phyloP scores from a whole-genome alignment of 2,329 filamentous ascomycete species.

The Stachybotrys chlorohalonatus region DNA sequence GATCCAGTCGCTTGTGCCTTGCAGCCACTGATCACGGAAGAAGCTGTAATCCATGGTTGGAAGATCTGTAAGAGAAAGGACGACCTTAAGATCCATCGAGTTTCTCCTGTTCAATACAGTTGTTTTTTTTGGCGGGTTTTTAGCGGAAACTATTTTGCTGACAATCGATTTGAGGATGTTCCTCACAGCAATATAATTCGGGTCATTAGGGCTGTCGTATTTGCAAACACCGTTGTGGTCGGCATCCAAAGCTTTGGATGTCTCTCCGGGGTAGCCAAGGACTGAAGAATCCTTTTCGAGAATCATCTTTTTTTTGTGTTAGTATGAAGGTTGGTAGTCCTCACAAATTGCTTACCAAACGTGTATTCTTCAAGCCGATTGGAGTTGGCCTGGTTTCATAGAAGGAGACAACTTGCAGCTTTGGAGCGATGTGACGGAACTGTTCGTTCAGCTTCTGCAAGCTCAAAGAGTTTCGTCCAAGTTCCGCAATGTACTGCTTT shows the following conservation, averaged over 20 bases:
- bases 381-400: slow-evolving; percentile 29
- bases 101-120: background rate
- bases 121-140: background rate
- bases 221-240: slow-evolving; percentile 35
- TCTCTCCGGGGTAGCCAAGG: slow-evolving; percentile 31
- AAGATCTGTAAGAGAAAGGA: slow-evolving; percentile 14
- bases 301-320: slow-evolving; percentile 15
- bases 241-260: slow-evolving; percentile 24
- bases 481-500: slow-evolving; percentile 28
- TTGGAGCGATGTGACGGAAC: slow-evolving; percentile 28
- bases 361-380: slow-evolving; percentile 9
- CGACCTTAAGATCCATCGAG: slow-evolving; percentile 6
- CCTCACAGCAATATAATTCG: slow-evolving; percentile 24
- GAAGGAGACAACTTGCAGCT: slow-evolving; percentile 32
- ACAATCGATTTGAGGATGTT: slow-evolving; percentile 16
- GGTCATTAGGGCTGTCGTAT: slow-evolving; percentile 22
- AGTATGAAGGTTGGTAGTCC: slow-evolving; percentile 2
- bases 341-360: slow-evolving; percentile 5
- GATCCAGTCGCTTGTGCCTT: slow-evolving; percentile 22
- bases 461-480: slow-evolving; percentile 22
- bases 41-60: slow-evolving; percentile 9
- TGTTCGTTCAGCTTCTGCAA: slow-evolving; percentile 32
- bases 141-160: slow-evolving; percentile 1
- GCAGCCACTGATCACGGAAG: slow-evolving; percentile 10
- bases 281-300: slow-evolving; percentile 30